These are phyloP conservation scores for Pythium rhizo-oryzae DNA, from an alignment of 352 stramenopile genomes.

Conservation along the genomic window DNA sequence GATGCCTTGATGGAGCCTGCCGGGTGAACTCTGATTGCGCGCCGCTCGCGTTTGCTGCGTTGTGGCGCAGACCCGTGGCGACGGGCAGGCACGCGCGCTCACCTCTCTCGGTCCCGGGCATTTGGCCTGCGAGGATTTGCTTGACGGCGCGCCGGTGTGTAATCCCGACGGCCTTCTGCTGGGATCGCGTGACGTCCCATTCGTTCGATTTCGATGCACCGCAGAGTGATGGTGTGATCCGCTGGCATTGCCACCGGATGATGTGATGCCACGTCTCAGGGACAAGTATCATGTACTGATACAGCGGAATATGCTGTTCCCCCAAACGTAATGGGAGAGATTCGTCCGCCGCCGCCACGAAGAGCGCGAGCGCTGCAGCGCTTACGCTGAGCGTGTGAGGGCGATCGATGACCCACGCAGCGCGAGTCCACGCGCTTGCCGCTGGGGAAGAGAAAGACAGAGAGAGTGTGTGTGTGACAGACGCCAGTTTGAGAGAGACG, in stretches of 20 bases:
- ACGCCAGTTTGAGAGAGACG: too few relatives aligned
- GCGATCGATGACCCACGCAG: too few relatives aligned
- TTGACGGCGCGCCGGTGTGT: too few relatives aligned
- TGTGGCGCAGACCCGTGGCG: background rate
- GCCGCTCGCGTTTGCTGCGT: too few relatives aligned
- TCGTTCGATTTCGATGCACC: background rate
- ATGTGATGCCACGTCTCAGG: constrained; percentile 16
- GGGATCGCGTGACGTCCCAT: background rate
- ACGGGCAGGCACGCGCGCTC: too few relatives aligned
- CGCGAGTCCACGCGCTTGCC: too few relatives aligned
- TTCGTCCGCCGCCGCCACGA: background rate
- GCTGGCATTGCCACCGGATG: background rate
- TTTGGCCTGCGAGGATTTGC: background rate
- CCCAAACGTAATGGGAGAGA: background rate
- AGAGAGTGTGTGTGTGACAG: too few relatives aligned
- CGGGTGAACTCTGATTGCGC: too few relatives aligned
- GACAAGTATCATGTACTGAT: background rate
- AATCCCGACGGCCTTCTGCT: background rate
- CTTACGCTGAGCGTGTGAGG: too few relatives aligned
- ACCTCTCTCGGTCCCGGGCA: background rate
- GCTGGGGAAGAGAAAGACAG: too few relatives aligned
- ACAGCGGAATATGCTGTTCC: background rate
- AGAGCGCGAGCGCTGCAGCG: too few relatives aligned
- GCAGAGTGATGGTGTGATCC: background rate
- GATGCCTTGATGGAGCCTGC: too few relatives aligned